Percentiles rank a stretch among this genome's conserved stretches.
Evolutionary conservation across 768 basidiomycete genomes (phyloP).

Genomic region (Tricholoma hemisulphureum): DNA sequence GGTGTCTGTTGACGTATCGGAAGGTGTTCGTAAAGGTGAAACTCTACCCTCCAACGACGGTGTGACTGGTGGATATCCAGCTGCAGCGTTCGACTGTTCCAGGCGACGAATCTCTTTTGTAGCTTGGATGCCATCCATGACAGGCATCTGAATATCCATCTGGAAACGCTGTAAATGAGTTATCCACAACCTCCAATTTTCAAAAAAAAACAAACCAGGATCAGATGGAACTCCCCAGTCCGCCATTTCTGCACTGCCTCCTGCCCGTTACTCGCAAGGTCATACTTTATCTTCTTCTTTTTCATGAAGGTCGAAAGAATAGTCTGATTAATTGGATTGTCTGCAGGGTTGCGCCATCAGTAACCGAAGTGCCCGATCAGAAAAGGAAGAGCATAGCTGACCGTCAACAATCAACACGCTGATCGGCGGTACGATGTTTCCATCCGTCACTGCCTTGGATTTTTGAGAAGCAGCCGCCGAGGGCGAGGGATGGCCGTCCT

Average conservation of each 20-base stretch:
- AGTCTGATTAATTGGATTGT: slow-evolving; percentile 98
- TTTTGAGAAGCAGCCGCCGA: slow-evolving; percentile 43
- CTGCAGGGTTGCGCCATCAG: slow-evolving; percentile 41
- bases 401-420: slow-evolving; percentile 98
- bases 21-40: slow-evolving; percentile 44
- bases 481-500: slow-evolving; percentile 8
- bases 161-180: slow-evolving; percentile 29
- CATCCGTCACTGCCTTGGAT: slow-evolving; percentile 51
- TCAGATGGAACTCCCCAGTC: slow-evolving; percentile 90
- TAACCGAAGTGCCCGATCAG: not conserved
- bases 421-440: slow-evolving; percentile 89
- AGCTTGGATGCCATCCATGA: slow-evolving; percentile 97
- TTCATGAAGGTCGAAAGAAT: slow-evolving; percentile 97
- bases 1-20: slow-evolving; percentile 50
- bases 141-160: slow-evolving; percentile 99
- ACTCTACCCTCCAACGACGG: slow-evolving; percentile 52
- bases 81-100: slow-evolving; percentile 65
- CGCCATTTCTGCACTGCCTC: slow-evolving; percentile 97
- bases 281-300: slow-evolving; percentile 93
- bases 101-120: slow-evolving; percentile 92
- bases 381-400: slow-evolving; percentile 35
- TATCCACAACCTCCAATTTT: not conserved
- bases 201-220: slow-evolving; percentile 61
- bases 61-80: slow-evolving; percentile 68
- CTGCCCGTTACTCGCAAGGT: slow-evolving; percentile 90